Conservation (phyloP, 495 filamentous ascomycete species). For the Penicillium pulvis region DNA sequence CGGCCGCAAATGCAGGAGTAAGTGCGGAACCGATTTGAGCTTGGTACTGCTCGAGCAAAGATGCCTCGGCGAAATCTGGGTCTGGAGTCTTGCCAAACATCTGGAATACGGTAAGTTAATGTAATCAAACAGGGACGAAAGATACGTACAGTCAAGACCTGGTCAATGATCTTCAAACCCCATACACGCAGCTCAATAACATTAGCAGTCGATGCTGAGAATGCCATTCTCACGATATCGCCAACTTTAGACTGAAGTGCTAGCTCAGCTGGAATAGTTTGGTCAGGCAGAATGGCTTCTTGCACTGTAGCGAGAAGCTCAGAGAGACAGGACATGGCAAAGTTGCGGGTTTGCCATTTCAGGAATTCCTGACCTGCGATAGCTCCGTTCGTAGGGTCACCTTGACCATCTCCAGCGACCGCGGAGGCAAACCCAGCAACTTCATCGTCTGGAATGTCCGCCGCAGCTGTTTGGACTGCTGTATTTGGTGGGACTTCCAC, state of each 20-base stretch:
- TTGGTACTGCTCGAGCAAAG: slow-evolving; percentile 95
- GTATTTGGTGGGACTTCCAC: slow-evolving; percentile 48
- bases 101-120: neutral
- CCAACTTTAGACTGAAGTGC: slow-evolving; percentile 82
- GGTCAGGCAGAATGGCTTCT: slow-evolving; percentile 69
- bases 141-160: slow-evolving; percentile 65
- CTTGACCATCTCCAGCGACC: slow-evolving; percentile 60
- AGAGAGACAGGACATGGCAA: slow-evolving; percentile 88
- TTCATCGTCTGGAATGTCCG: slow-evolving; percentile 92
- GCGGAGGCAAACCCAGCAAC: slow-evolving; percentile 89
- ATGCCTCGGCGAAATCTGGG: slow-evolving; percentile 93
- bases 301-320: slow-evolving; percentile 75
- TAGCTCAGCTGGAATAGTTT: slow-evolving; percentile 68
- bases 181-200: slow-evolving; percentile 87
- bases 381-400: slow-evolving; percentile 60
- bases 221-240: slow-evolving; percentile 95
- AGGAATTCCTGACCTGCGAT: slow-evolving; percentile 80
- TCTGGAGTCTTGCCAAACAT: slow-evolving; percentile 97
- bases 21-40: slow-evolving; percentile 96
- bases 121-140: neutral
- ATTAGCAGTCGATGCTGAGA: slow-evolving; percentile 92
- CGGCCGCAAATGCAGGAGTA: slow-evolving; percentile 91
- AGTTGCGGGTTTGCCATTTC: slow-evolving; percentile 94
- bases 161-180: slow-evolving; percentile 90
- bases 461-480: slow-evolving; percentile 52